A percentile compares a stretch with the other conserved stretches of the same genome.
Conservation (phyloP, 768 basidiomycete species). For the Albatrellus ellisii region DNA sequence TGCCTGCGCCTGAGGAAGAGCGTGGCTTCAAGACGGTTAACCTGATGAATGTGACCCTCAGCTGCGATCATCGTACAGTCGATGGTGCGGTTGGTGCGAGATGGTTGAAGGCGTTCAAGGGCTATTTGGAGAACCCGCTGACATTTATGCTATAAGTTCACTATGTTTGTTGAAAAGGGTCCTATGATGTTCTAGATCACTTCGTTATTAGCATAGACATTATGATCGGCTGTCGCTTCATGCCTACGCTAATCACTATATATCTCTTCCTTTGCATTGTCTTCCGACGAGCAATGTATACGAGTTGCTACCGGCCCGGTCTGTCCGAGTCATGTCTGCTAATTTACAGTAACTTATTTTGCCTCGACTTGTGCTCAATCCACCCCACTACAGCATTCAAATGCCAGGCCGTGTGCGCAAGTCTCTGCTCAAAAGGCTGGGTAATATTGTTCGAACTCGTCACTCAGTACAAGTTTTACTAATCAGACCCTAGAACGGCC, state of each 20-base stretch:
- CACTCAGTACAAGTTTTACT: background rate
- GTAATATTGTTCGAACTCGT: background rate
- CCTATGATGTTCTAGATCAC: background rate
- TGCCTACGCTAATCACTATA: no score
- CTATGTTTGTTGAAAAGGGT: conserved; percentile 4
- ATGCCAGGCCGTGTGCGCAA: conserved; percentile 10
- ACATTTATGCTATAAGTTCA: conserved; percentile 80
- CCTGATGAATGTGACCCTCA: conserved; percentile 92
- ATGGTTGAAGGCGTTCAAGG: conserved; percentile 90
- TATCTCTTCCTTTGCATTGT: no score
- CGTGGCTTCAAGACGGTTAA: conserved; percentile 90
- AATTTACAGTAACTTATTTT: no score
- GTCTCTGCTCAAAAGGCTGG: conserved; percentile 11
- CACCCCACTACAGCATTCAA: background rate
- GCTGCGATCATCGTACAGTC: conserved; percentile 89
- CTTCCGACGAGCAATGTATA: no score
- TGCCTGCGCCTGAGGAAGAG: conserved; percentile 79
- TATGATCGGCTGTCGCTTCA: no score
- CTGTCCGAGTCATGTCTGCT: no score
- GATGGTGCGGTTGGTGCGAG: conserved; percentile 92
- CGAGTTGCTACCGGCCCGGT: no score
- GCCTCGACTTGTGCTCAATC: no score
- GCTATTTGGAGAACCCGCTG: conserved; percentile 91
- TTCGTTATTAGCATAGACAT: background rate
- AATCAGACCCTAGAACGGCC: conserved; percentile 34